A percentile compares a stretch with the other conserved stretches of the same genome.
phyloP scores from a whole-genome alignment of 1,139 yeast genomes.

The Debaryomycetaceae sp. region DNA sequence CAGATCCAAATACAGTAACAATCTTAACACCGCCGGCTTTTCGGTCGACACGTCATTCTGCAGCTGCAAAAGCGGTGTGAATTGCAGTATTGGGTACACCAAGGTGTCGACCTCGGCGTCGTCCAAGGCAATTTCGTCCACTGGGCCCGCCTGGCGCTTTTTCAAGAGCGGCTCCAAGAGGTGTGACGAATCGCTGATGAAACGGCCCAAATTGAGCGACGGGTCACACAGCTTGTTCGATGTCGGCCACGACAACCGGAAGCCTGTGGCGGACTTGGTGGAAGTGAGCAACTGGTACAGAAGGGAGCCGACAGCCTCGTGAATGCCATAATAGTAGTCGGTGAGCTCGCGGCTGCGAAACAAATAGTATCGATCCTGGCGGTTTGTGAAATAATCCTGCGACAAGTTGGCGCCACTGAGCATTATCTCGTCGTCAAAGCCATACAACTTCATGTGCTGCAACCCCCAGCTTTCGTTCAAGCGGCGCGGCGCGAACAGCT shows the following conservation, averaged over 20 bases:
- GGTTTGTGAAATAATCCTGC: slow-evolving; percentile 86
- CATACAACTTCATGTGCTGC: slow-evolving; percentile 97
- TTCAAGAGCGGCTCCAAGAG: slow-evolving; percentile 55
- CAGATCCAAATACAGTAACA: slow-evolving; percentile 56
- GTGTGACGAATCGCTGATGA: slow-evolving; percentile 54
- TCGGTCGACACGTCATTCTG: slow-evolving; percentile 70
- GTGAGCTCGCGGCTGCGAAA: slow-evolving; percentile 57
- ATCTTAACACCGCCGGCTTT: slow-evolving; percentile 59
- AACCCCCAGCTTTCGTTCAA: slow-evolving; percentile 89
- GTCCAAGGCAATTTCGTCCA: slow-evolving; percentile 28
- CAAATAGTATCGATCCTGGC: slow-evolving; percentile 88
- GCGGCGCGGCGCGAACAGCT: slow-evolving; percentile 68
- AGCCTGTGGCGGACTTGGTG: slow-evolving; percentile 40
- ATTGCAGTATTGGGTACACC: slow-evolving; percentile 91
- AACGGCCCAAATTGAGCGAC: slow-evolving; percentile 50
- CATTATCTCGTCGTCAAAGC: slow-evolving; percentile 86
- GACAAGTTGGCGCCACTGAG: slow-evolving; percentile 91
- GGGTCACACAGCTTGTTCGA: slow-evolving; percentile 76
- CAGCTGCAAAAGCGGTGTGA: slow-evolving; percentile 69
- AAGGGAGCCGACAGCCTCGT: slow-evolving; percentile 58
- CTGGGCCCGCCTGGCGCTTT: slow-evolving; percentile 30
- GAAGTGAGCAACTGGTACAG: slow-evolving; percentile 58
- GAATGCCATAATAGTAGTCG: slow-evolving; percentile 70
- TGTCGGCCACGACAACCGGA: slow-evolving; percentile 69
- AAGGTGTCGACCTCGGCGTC: slow-evolving; percentile 48